Percentiles rank a stretch among this genome's conserved stretches.
Evolutionary conservation across 306 rosid genomes (phyloP).

Genomic region (Arachis hypogaea): DNA sequence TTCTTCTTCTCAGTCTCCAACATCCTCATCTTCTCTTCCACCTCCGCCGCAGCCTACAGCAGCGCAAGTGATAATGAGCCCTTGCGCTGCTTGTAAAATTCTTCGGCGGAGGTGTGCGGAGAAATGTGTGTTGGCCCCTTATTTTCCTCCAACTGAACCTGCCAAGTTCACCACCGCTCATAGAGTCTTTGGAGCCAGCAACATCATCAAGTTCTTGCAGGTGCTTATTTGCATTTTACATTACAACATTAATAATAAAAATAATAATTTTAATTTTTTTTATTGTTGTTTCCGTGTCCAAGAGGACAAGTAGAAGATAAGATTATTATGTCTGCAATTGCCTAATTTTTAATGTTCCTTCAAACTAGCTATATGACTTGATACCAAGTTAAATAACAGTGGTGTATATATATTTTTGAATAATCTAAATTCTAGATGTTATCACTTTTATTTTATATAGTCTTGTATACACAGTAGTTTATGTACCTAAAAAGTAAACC

Average conservation of each 20-base stretch:
- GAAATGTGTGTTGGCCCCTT: constrained; percentile 89
- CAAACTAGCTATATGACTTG: too few relatives aligned
- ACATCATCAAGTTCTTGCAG: constrained; percentile 95
- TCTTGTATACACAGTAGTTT: neutral
- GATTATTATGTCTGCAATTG: constrained; percentile 1
- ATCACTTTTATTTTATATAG: too few relatives aligned
- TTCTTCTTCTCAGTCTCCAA: constrained; percentile 46
- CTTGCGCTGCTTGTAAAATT: constrained; percentile 95
- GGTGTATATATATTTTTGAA: too few relatives aligned
- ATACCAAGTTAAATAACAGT: too few relatives aligned
- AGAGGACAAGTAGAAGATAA: neutral
- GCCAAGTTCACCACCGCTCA: constrained; percentile 91
- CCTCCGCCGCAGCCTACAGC: constrained; percentile 11
- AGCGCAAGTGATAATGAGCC: constrained; percentile 56
- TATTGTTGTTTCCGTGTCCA: neutral
- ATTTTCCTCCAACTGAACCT: constrained; percentile 93
- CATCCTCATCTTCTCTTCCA: constrained; percentile 44
- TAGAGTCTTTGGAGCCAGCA: constrained; percentile 91
- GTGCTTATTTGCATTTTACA: constrained; percentile 34
- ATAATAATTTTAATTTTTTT: too few relatives aligned
- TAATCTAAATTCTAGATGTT: too few relatives aligned
- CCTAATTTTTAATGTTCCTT: constrained; percentile 18
- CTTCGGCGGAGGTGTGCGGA: constrained; percentile 83
- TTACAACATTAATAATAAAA: too few relatives aligned
- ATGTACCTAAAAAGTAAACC: neutral